A percentile compares a stretch with the other conserved stretches of the same genome.
These are phyloP conservation scores for Argentina anserina DNA, from an alignment of 306 rosid genomes.

Conservation along the genomic window DNA sequence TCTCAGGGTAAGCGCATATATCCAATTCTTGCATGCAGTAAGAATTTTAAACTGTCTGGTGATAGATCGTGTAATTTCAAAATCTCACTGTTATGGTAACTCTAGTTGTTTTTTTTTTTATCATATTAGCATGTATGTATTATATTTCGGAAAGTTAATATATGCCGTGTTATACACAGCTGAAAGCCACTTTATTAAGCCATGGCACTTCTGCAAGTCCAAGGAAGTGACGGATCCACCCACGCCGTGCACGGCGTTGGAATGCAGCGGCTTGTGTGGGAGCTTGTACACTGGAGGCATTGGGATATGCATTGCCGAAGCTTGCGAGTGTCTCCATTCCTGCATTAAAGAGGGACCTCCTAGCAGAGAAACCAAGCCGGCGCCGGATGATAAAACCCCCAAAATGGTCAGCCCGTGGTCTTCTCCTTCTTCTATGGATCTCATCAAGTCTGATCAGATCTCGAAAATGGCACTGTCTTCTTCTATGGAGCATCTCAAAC, in stretches of 20 bases:
- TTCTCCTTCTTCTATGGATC: background rate
- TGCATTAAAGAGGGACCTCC: background rate
- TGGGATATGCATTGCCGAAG: background rate
- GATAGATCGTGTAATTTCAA: background rate
- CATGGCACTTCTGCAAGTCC: slow-evolving; percentile 2
- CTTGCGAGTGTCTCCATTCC: slow-evolving; percentile 3
- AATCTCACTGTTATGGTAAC: background rate
- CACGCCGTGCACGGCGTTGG: background rate
- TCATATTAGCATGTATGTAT: background rate
- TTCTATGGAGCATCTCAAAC: background rate
- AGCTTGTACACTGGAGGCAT: background rate
- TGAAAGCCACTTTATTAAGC: slow-evolving; percentile 7
- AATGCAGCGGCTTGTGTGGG: background rate
- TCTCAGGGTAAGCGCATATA: background rate
- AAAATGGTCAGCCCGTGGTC: background rate
- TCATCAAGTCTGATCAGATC: background rate
- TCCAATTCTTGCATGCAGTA: background rate
- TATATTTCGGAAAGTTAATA: background rate
- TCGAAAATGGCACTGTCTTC: background rate
- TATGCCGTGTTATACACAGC: background rate
- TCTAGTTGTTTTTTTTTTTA: background rate
- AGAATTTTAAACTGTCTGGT: background rate
- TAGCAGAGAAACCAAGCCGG: background rate
- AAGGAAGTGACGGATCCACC: background rate
- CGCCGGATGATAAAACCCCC: background rate